Evolutionary conservation across 495 filamentous ascomycete genomes (phyloP).

Genomic region (Wilcoxina mikolae): DNA sequence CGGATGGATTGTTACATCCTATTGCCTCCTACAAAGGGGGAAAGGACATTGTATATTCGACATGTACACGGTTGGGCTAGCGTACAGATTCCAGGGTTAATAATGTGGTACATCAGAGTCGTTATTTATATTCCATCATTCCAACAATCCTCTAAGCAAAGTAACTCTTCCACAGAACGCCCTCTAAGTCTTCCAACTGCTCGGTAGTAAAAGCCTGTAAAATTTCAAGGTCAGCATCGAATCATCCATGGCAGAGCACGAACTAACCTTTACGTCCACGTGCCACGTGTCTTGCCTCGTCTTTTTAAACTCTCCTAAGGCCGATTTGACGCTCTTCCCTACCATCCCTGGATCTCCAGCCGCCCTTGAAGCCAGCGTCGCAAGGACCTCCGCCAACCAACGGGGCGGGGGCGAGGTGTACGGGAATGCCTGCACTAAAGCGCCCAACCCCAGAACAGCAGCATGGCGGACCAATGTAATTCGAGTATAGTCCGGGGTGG

Average conservation of each 20-base stretch:
- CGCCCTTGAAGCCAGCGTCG: constrained; percentile 67
- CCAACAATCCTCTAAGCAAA: constrained; percentile 48
- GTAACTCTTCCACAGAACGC: constrained; percentile 98
- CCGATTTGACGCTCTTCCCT: constrained; percentile 91
- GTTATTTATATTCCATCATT: not conserved
- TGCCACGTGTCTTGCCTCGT: constrained; percentile 98
- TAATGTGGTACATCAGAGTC: not conserved
- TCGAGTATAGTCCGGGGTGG: constrained; percentile 70
- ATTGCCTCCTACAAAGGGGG: not conserved
- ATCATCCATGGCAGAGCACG: constrained; percentile 7
- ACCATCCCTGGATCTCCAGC: constrained; percentile 83
- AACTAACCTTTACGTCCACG: constrained; percentile 85
- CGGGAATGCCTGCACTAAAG: constrained; percentile 89
- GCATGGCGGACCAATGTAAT: constrained; percentile 74
- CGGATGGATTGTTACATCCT: no score
- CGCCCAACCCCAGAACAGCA: constrained; percentile 80
- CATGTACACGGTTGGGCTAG: not conserved
- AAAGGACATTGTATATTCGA: not conserved
- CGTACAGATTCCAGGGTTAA: not conserved
- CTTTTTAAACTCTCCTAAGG: constrained; percentile 97
- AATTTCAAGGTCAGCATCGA: constrained; percentile 3
- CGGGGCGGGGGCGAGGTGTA: constrained; percentile 80
- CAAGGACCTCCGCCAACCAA: constrained; percentile 90
- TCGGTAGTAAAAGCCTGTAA: constrained; percentile 74
- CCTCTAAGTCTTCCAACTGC: constrained; percentile 87